Evolutionary conservation across 2,329 filamentous ascomycete genomes (phyloP), one percentile per base, ranked within the genome.

Genomic region (Diaporthe citrichinensis): DNA sequence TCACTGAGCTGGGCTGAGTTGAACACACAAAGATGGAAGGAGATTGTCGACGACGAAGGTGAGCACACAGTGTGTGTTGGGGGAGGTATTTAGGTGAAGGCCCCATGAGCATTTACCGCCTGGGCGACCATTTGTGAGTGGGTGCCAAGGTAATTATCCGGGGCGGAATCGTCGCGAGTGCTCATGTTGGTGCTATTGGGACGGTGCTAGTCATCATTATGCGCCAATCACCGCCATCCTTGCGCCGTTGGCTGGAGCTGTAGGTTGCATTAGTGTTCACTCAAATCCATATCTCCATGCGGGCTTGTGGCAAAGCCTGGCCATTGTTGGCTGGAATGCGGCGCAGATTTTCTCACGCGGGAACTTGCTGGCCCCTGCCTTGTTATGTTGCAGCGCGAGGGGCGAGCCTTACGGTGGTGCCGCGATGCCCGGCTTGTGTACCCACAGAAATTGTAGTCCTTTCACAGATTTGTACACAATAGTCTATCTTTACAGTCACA

Each of bases 221-320:
- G n/a, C 31, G 46, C 65, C 31, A 68, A 68, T 68, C 44, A 67
- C 28, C 6, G 28, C 8, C 9, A n/a, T 15, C 0, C 17, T 15
- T 3, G 17, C 6, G 41, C 10, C 20, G 31, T 7, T 1, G 23
- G 31, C 23, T 53, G 31, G 46, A 39, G 31, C 23, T 25, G 46
- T 4, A 41, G 62, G 62, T 53, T 53, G 62, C 62, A 23, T 28
- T 53, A 53, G 62, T 68, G n/a, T 34, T 31, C 41, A 28, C 23
- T 1, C 23, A 20, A 36, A 39, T 31, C 23, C 62, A 39, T 10
- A 25, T 25, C 12, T 51, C 44, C 62, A 36, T 25, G 46, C 46
- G 44, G 62, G 31, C 9, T 36, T 23, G 31, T 17, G 44, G 44
- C 62, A n/a, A 25, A 51, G 31, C 44, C 15, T 31, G 57, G 12